Evolutionary conservation across 495 filamentous ascomycete genomes (phyloP).

Genomic region (Trypethelium eluteriae): DNA sequence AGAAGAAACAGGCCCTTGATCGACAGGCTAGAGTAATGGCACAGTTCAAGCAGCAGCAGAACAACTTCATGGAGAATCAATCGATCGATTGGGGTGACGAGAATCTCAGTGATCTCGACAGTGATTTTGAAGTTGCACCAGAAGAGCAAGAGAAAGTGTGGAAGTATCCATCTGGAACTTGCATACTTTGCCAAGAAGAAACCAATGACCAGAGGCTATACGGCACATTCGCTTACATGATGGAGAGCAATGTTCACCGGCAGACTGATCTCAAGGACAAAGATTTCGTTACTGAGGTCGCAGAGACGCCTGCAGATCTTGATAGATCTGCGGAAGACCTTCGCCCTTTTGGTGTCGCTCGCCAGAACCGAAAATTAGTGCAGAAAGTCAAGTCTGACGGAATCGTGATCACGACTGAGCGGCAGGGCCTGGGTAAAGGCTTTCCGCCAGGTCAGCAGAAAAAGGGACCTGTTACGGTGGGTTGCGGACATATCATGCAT

Average conservation of each 20-base stretch:
- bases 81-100: constrained; percentile 78
- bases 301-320: constrained; percentile 66
- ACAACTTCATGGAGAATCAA: constrained; percentile 82
- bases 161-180: constrained; percentile 91
- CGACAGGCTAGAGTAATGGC: constrained; percentile 91
- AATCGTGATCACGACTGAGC: constrained; percentile 59
- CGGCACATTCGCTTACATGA: constrained; percentile 84
- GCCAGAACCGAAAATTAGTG: constrained; percentile 72
- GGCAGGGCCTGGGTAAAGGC: constrained; percentile 79
- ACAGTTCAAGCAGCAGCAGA: constrained; percentile 93
- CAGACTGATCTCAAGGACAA: constrained; percentile 73
- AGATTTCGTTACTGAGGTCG: constrained; percentile 77
- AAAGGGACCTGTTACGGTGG: constrained; percentile 76
- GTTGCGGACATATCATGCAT: constrained; percentile 98
- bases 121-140: constrained; percentile 49
- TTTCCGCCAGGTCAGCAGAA: constrained; percentile 59
- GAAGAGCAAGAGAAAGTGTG: constrained; percentile 63
- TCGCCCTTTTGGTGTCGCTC: constrained; percentile 82
- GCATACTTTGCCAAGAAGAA: constrained; percentile 94
- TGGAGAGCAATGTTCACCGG: constrained; percentile 77
- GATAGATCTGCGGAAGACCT: constrained; percentile 75
- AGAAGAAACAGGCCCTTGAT: constrained; percentile 81
- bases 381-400: constrained; percentile 66
- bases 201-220: constrained; percentile 82
- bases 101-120: constrained; percentile 60